Evolutionary conservation across 176 grass and related monocot genomes (phyloP).

Genomic region (Miscanthus lutarioriparius): DNA sequence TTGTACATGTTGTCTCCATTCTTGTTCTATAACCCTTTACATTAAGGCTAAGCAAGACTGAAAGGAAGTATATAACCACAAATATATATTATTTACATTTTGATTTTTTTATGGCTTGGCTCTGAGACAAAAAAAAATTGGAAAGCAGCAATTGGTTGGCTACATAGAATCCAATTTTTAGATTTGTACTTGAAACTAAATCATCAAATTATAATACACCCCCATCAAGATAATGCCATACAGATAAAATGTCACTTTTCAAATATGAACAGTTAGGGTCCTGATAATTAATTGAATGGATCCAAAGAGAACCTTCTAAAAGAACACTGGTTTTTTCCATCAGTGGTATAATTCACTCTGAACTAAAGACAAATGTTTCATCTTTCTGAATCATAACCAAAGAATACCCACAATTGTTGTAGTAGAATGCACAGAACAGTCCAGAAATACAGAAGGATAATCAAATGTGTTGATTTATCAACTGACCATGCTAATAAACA

Average conservation of each 20-base stretch:
- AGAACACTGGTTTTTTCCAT: neutral
- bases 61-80: neutral
- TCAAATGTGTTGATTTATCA: slow-evolving; percentile 8
- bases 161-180: neutral
- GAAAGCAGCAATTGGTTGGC: neutral
- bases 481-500: slow-evolving; percentile 7
- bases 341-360: neutral
- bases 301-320: neutral
- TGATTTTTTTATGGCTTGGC: neutral
- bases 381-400: neutral
- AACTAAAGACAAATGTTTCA: neutral
- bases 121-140: neutral
- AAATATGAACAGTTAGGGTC: neutral
- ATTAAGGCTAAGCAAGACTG: neutral
- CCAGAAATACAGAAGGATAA: slow-evolving; percentile 5
- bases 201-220: neutral
- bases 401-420: neutral
- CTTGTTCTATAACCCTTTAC: slow-evolving; percentile 6
- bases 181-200: neutral
- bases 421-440: neutral
- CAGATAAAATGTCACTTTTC: slow-evolving; percentile 9
- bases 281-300: neutral
- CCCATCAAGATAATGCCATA: neutral
- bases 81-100: neutral
- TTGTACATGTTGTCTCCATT: slow-evolving; percentile 8